Evolutionary conservation across 345 rosid species (phyloP).

Genomic region (Lepidium didymum): DNA sequence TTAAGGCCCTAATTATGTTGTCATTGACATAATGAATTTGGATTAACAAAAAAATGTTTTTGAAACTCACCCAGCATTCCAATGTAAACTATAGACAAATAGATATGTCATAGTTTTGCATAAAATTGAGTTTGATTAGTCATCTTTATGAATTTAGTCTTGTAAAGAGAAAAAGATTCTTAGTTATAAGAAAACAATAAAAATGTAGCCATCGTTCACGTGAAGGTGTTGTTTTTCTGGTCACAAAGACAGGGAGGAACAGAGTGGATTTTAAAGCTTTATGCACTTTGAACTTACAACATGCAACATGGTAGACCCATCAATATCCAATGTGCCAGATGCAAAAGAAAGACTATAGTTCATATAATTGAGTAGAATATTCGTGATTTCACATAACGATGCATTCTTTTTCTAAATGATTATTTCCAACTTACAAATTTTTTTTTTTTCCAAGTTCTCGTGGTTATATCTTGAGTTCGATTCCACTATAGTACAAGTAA

Average conservation of each 20-base stretch:
- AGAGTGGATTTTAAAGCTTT: conserved; percentile 30
- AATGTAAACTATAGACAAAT: background rate
- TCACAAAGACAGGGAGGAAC: conserved; percentile 33
- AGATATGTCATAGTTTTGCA: conserved; percentile 2
- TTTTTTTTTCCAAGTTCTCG: too few species aligned
- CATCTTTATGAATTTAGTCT: conserved; percentile 1
- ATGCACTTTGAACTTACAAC: conserved; percentile 27
- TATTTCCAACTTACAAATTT: background rate
- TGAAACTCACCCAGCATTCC: background rate
- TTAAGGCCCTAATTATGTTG: background rate
- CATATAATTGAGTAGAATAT: background rate
- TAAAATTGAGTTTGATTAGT: background rate
- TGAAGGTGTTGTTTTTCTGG: conserved; percentile 18
- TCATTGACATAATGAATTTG: conserved; percentile 13
- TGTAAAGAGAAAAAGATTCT: background rate
- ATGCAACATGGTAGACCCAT: conserved; percentile 34
- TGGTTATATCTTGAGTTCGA: too few species aligned
- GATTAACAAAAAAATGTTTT: conserved; percentile 6
- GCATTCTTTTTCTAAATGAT: background rate
- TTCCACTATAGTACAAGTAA: too few species aligned
- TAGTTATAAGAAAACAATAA: conserved; percentile 15
- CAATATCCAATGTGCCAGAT: conserved; percentile 11
- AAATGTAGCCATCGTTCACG: conserved; percentile 28
- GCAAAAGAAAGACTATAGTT: background rate
- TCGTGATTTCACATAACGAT: background rate